Base-by-base conservation (phyloP, 352 stramenopile species). In the Globisporangium perplexum region DNA sequence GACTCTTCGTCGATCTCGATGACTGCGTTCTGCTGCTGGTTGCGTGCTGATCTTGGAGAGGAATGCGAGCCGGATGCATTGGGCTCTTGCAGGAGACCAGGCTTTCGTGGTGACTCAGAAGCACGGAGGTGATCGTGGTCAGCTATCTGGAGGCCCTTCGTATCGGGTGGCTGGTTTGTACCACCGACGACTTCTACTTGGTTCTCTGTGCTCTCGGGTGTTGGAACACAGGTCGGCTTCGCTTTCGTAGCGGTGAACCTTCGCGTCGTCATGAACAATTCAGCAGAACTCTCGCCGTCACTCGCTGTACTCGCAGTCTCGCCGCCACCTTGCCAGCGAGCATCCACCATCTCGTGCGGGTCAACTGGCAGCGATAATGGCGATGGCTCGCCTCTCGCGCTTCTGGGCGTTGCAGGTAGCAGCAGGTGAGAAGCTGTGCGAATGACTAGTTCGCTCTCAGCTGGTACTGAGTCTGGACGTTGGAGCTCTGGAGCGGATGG, bases 261-360 rank as follows among this genome's bases (percentile, higher is more conserved):
- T 23, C 55, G 28, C 11, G 55, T 55, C 47, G 47, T 50, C 7
- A 38, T 31, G n/a, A 60, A 60, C 47, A 55, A 23, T 2, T 36
- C 24, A 5, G 48, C n/a, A 20, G 31, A 31, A 26, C 22, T 17
- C 17, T 17, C 7, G 10, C 23, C 42, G 39, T 8, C 39, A 10
- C 7, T 1, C 2, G 4, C 5, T 30, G 8, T 42, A 2, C 38
- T 8, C 7, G 38, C 1, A 6, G 10, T 23, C 3, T 43, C 17
- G 17, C 6, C 18, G 18, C 17, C 38, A 43, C 17, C 7, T 17
- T 43, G 38, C 15, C 6, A 15, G 10, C 38, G 17, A 5, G 3
- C 38, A 43, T 43, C 38, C 6, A 10, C 15, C 6, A 23, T n/a
- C 38, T 22, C 17, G 7, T 31, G 28, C 28, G 28, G 28, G 28